Percentiles rank a stretch among this genome's conserved stretches.
phyloP scores from a whole-genome alignment of 2,329 filamentous ascomycete genomes.

The Domatiomyces catenatus region DNA sequence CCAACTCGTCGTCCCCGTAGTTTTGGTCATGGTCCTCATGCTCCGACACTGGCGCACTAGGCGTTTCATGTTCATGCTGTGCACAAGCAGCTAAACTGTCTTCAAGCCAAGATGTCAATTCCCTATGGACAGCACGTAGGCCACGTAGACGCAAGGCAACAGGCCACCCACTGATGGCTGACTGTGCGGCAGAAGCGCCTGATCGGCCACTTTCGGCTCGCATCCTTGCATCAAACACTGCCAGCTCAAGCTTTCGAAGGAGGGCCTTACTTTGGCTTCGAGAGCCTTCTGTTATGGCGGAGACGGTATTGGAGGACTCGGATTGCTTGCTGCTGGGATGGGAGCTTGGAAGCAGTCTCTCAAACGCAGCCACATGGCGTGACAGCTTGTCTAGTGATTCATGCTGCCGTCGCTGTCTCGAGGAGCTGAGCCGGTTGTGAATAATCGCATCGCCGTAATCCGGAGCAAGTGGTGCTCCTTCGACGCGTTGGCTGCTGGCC shows the following conservation, averaged over 20 bases:
- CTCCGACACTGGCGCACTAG: neutral
- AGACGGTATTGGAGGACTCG: neutral
- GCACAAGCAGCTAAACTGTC: conserved; percentile 7
- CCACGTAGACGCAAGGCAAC: conserved; percentile 2
- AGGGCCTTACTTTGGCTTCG: neutral
- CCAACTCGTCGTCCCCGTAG: conserved; percentile 4
- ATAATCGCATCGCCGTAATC: neutral
- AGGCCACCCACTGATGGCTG: neutral
- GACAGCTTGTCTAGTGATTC: neutral
- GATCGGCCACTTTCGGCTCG: conserved; percentile 5
- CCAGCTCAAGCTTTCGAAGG: conserved; percentile 8
- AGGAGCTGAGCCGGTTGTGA: neutral
- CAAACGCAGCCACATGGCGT: neutral
- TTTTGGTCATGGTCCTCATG: neutral
- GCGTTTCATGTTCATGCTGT: neutral
- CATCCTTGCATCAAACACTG: conserved; percentile 11
- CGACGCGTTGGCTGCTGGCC: neutral
- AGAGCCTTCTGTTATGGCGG: neutral
- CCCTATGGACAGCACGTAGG: conserved; percentile 5
- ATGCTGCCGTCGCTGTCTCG: neutral
- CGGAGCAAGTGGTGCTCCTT: neutral
- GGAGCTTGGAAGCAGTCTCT: neutral
- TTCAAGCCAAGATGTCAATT: conserved; percentile 13
- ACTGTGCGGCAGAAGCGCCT: conserved; percentile 3
- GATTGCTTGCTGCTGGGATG: neutral